Conservation (phyloP, 441 rosid species). For the Pelargonium citronellum region DNA sequence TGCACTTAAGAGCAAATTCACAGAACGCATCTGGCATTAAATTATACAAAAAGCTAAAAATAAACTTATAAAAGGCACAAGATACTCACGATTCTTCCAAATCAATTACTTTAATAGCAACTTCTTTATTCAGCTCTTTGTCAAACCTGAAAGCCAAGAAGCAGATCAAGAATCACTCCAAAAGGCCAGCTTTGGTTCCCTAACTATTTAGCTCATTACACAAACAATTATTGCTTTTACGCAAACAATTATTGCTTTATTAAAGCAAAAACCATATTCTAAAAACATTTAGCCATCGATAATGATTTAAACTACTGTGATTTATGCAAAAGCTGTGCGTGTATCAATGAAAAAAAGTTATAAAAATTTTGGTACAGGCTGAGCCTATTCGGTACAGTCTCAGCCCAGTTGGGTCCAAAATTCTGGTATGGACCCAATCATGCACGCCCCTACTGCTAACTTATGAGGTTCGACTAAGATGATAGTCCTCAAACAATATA, state of each 20-base stretch:
- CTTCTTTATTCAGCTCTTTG: slow-evolving; percentile 82
- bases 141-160: slow-evolving; percentile 69
- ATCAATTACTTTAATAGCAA: slow-evolving; percentile 98
- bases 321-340: no score
- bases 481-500: slow-evolving; percentile 1
- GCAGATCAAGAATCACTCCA: slow-evolving; percentile 15
- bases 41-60: slow-evolving; percentile 16
- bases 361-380: no score
- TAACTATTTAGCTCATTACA: slow-evolving; percentile 14
- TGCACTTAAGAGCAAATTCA: not conserved
- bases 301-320: not conserved
- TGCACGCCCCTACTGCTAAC: not conserved
- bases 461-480: not conserved
- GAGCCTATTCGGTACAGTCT: no score
- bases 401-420: no score
- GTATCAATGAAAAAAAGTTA: no score
- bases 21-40: slow-evolving; percentile 8
- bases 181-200: not conserved
- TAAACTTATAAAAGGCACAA: slow-evolving; percentile 9
- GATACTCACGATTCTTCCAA: slow-evolving; percentile 94
- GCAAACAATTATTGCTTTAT: not conserved
- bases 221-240: no score
- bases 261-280: not conserved
- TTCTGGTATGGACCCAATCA: no score
- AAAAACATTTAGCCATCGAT: not conserved